A percentile compares a stretch with the other conserved stretches of the same genome.
Conservation (phyloP, 257 asterid genomes). For the Galeopsis tetrahit region DNA sequence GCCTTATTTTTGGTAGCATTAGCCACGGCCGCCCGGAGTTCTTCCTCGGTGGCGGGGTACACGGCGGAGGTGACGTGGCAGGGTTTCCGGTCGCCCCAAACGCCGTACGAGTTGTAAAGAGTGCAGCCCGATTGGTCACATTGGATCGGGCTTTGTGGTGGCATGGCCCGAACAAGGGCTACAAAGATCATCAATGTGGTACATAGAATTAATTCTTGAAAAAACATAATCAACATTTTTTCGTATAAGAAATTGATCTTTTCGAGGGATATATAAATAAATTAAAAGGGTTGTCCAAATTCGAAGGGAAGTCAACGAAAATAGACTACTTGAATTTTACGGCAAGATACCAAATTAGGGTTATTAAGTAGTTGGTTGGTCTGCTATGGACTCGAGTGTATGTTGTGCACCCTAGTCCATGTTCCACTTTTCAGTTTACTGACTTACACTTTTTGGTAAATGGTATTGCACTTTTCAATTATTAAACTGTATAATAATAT, state of each 20-base stretch:
- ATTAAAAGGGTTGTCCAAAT: background rate
- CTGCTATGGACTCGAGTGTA: too few species aligned
- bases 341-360: conserved; percentile 5
- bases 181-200: conserved; percentile 18
- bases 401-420: too few species aligned
- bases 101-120: conserved; percentile 67
- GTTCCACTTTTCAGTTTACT: too few species aligned
- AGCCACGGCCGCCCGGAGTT: conserved; percentile 64
- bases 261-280: background rate
- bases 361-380: background rate
- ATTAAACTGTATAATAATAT: too few species aligned
- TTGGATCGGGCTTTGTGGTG: conserved; percentile 67
- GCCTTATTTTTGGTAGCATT: conserved; percentile 51
- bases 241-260: background rate
- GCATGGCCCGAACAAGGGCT: conserved; percentile 47
- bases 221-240: background rate
- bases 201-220: background rate
- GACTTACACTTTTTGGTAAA: too few species aligned
- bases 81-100: conserved; percentile 67
- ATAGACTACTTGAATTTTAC: conserved; percentile 7
- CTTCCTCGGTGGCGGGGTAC: conserved; percentile 70
- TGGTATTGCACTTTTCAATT: too few species aligned
- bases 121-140: conserved; percentile 61
- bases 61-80: conserved; percentile 55
- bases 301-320: conserved; percentile 1